Conservation (phyloP, 345 rosid genomes). For the Moringa oleifera region DNA sequence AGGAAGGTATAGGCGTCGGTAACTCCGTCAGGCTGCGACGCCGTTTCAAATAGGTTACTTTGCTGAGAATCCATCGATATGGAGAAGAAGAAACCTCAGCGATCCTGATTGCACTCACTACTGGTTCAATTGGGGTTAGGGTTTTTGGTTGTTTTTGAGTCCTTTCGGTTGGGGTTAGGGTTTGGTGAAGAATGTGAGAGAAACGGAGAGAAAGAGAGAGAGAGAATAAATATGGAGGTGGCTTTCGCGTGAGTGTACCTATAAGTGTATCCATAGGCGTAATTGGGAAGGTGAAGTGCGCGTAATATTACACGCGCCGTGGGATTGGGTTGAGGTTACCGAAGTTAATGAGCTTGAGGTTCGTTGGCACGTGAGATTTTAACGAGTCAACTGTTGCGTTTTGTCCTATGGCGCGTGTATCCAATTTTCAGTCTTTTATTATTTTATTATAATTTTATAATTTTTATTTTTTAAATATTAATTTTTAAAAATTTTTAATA, state of each 20-base stretch:
- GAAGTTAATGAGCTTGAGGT: not conserved
- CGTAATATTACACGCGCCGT: not conserved
- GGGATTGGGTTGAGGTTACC: no score
- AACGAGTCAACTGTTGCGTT: no score
- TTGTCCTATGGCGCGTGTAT: no score
- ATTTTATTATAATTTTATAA: no score
- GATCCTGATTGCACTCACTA: not conserved
- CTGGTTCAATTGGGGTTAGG: not conserved
- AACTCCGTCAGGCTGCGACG: constrained; percentile 91
- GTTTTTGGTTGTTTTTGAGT: constrained; percentile 6
- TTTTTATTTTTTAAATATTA: no score
- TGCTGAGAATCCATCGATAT: constrained; percentile 69
- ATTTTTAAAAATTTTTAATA: no score
- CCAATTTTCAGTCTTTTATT: no score
- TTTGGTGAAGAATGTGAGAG: constrained; percentile 17
- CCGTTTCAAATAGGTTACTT: constrained; percentile 72
- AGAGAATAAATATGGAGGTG: not conserved
- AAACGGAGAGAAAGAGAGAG: not conserved
- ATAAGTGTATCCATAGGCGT: not conserved
- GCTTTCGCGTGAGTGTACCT: not conserved
- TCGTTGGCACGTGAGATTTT: not conserved
- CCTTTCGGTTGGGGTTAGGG: not conserved
- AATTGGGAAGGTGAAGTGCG: not conserved
- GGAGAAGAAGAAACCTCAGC: constrained; percentile 20
- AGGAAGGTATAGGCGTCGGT: constrained; percentile 87